These are phyloP conservation scores for Suillus lakei DNA, from an alignment of 768 basidiomycete genomes.

Conservation along the genomic window DNA sequence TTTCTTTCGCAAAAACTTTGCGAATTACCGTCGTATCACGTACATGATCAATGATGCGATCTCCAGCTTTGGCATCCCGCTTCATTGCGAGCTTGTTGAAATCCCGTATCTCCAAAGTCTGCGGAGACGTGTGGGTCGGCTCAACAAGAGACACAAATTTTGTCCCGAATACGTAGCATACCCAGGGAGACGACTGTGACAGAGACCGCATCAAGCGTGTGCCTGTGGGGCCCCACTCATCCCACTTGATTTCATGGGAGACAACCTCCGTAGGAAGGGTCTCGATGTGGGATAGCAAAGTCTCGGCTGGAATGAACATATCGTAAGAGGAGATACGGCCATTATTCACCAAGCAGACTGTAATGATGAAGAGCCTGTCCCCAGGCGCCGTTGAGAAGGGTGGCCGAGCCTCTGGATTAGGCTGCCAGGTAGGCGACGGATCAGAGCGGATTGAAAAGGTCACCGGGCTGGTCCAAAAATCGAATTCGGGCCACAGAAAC, in stretches of 20 bases:
- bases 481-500: constrained; percentile 48
- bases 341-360: constrained; percentile 42
- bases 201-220: constrained; percentile 47
- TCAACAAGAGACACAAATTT: constrained; percentile 41
- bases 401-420: constrained; percentile 36
- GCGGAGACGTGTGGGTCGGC: constrained; percentile 15
- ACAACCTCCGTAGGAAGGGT: constrained; percentile 19
- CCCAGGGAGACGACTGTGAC: constrained; percentile 52
- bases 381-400: constrained; percentile 52
- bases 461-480: constrained; percentile 29
- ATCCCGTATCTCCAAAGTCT: constrained; percentile 49
- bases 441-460: constrained; percentile 55
- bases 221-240: constrained; percentile 54
- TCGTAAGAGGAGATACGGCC: constrained; percentile 35
- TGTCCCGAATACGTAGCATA: constrained; percentile 60
- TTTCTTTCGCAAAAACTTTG: constrained; percentile 45
- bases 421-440: constrained; percentile 52
- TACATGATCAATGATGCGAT: constrained; percentile 26
- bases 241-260: constrained; percentile 44
- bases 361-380: constrained; percentile 52
- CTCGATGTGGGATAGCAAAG: constrained; percentile 36
- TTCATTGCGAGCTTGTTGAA: constrained; percentile 51
- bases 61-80: constrained; percentile 22
- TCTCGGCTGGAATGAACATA: constrained; percentile 48
- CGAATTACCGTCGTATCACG: constrained; percentile 30